Percentiles rank a stretch among this genome's conserved stretches.
These are phyloP conservation scores for Aspergillus costaricaensis DNA, from an alignment of 2,329 filamentous ascomycete species.

Conservation along the genomic window DNA sequence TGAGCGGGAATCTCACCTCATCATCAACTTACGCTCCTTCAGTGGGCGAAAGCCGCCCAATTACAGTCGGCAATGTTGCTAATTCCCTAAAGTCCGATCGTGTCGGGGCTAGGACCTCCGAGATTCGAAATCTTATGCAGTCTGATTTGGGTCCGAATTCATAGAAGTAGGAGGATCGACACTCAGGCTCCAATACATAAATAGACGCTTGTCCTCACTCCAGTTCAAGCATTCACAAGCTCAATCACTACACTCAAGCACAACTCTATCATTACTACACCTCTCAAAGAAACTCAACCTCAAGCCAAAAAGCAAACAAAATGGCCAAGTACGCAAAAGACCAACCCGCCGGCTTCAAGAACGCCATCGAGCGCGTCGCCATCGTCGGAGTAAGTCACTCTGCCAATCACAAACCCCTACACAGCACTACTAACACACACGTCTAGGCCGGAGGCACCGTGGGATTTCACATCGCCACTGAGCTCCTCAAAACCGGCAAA, in stretches of 20 bases:
- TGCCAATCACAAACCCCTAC: background rate
- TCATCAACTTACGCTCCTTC: background rate
- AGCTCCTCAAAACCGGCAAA: slow-evolving; percentile 51
- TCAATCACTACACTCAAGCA: too few species aligned
- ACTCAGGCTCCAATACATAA: too few species aligned
- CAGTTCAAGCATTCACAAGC: background rate
- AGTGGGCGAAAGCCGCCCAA: too few species aligned
- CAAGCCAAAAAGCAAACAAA: background rate
- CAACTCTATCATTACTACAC: too few species aligned
- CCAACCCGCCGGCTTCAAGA: slow-evolving; percentile 28
- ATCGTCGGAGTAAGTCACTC: slow-evolving; percentile 39
- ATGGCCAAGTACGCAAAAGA: slow-evolving; percentile 29
- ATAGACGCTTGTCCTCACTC: too few species aligned
- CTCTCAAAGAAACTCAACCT: too few species aligned
- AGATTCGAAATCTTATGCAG: too few species aligned
- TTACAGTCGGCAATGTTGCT: too few species aligned
- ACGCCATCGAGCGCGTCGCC: slow-evolving; percentile 41
- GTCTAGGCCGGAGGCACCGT: slow-evolving; percentile 38
- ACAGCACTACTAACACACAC: slow-evolving; percentile 15
- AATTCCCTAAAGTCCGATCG: too few species aligned
- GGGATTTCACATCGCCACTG: slow-evolving; percentile 30
- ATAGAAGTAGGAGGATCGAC: too few species aligned
- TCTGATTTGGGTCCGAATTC: too few species aligned
- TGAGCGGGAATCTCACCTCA: slow-evolving; percentile 3
- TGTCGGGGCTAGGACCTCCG: too few species aligned